Conservation (phyloP, 345 rosid species). For the Gossypium rotundifolium region DNA sequence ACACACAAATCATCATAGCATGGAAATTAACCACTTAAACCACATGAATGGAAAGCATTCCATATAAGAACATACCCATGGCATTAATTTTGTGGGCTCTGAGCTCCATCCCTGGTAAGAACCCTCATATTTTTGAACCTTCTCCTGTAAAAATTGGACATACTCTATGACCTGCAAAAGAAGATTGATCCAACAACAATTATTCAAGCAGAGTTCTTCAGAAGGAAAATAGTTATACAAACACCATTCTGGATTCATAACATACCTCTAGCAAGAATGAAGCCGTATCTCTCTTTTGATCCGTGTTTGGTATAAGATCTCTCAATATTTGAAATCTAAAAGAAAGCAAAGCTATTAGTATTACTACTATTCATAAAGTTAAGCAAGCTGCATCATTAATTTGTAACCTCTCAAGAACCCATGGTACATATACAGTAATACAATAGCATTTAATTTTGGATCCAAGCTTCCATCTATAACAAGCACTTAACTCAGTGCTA, state of each 20-base stretch:
- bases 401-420: background rate
- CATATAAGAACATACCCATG: slow-evolving; percentile 59
- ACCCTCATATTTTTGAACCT: slow-evolving; percentile 74
- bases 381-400: background rate
- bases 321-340: slow-evolving; percentile 92
- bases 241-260: background rate
- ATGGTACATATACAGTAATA: background rate
- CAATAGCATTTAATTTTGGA: background rate
- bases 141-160: slow-evolving; percentile 78
- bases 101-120: slow-evolving; percentile 77
- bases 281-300: slow-evolving; percentile 92
- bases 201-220: background rate
- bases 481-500: background rate
- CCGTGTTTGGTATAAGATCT: slow-evolving; percentile 78
- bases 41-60: background rate
- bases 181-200: slow-evolving; percentile 12
- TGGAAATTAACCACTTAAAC: background rate
- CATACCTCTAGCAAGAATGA: slow-evolving; percentile 89
- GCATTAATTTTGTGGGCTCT: slow-evolving; percentile 71
- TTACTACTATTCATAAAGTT: background rate
- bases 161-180: slow-evolving; percentile 75
- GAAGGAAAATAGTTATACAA: background rate
- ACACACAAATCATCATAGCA: background rate
- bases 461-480: background rate
- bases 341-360: background rate